Evolutionary conservation across 306 rosid species (phyloP).

Genomic region (Astragalus membranaceus): DNA sequence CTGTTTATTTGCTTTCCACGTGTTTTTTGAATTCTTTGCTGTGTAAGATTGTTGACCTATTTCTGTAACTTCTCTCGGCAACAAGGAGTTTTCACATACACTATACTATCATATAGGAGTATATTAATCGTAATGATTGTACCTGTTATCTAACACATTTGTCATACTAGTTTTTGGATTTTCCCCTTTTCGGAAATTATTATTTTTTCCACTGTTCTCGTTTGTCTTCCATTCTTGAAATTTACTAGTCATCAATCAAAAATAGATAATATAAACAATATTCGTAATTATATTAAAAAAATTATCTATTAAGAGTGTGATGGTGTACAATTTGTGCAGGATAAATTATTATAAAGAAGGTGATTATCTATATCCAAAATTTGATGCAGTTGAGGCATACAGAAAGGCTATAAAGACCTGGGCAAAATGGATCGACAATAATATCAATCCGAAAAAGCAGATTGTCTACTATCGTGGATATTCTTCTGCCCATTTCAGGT

Average conservation of each 20-base stretch:
- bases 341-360: constrained; percentile 86
- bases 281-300: background rate
- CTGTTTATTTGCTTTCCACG: background rate
- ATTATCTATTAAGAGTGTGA: constrained; percentile 8
- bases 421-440: constrained; percentile 73
- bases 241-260: background rate
- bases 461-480: constrained; percentile 87
- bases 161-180: background rate
- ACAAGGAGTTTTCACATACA: background rate
- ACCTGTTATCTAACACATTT: background rate
- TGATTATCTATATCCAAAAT: constrained; percentile 62
- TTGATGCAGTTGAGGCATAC: constrained; percentile 77
- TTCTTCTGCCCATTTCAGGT: constrained; percentile 95
- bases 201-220: constrained; percentile 7
- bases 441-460: constrained; percentile 65
- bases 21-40: constrained; percentile 16
- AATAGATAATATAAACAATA: background rate
- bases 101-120: background rate
- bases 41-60: background rate
- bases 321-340: constrained; percentile 40
- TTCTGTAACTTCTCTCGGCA: background rate
- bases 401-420: constrained; percentile 75
- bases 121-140: background rate
- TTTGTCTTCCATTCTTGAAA: background rate
- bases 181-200: background rate